phyloP scores from a whole-genome alignment of 768 basidiomycete genomes.

The Tricholomella constricta region DNA sequence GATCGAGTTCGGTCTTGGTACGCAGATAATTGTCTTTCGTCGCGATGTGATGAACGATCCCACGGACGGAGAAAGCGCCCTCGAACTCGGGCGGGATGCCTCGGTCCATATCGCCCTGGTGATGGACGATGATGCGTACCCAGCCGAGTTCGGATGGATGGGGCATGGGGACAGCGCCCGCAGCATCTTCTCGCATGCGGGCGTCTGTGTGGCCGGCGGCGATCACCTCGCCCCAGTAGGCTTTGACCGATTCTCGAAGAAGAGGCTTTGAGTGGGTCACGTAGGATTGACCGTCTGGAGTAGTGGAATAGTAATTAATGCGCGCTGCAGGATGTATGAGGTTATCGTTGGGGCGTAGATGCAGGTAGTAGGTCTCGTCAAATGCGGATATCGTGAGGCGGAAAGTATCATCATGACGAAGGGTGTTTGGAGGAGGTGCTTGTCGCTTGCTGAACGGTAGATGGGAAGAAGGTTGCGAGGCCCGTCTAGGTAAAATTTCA shows the following conservation, averaged over 20 bases:
- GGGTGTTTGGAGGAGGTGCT: constrained; percentile 42
- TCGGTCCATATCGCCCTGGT: constrained; percentile 51
- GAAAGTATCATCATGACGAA: constrained; percentile 71
- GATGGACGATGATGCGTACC: constrained; percentile 76
- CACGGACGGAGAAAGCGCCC: constrained; percentile 72
- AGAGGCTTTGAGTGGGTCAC: constrained; percentile 60
- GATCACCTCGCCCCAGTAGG: constrained; percentile 78
- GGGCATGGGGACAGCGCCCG: constrained; percentile 47
- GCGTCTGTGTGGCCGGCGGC: constrained; percentile 49
- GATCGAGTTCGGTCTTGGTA: constrained; percentile 58
- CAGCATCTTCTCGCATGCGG: constrained; percentile 66
- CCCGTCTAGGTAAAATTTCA: constrained; percentile 56
- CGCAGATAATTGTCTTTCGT: constrained; percentile 72
- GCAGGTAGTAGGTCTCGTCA: constrained; percentile 65
- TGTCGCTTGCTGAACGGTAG: constrained; percentile 35
- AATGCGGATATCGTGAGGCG: constrained; percentile 70
- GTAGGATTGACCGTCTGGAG: constrained; percentile 50
- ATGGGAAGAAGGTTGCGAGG: constrained; percentile 20
- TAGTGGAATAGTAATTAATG: constrained; percentile 61
- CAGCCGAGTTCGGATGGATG: constrained; percentile 63
- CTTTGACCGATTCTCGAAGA: constrained; percentile 61
- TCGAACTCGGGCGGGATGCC: constrained; percentile 64
- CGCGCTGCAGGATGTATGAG: constrained; percentile 80
- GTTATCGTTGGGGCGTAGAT: constrained; percentile 76
- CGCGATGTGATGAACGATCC: constrained; percentile 69